A percentile compares a stretch with the other conserved stretches of the same genome.
Conservation (phyloP, 768 basidiomycete species). For the Mycena vitilis region DNA sequence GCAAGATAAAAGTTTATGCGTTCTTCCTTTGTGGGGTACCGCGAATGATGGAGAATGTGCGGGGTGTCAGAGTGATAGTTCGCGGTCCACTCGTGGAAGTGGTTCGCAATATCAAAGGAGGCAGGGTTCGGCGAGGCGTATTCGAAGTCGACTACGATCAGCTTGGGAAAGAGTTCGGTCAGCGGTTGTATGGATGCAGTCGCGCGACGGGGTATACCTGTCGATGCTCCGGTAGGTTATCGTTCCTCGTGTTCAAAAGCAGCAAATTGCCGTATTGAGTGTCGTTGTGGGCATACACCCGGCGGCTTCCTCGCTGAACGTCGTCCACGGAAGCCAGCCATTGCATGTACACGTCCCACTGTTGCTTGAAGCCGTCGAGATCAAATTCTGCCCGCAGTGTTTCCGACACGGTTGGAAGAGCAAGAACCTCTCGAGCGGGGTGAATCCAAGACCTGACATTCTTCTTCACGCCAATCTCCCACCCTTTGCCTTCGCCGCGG, state of each 20-base stretch:
- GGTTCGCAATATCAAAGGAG: conserved; percentile 96
- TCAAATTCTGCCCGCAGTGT: conserved; percentile 66
- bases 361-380: conserved; percentile 68
- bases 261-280: conserved; percentile 96
- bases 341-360: conserved; percentile 75
- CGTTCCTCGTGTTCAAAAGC: conserved; percentile 67
- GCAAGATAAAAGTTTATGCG: conserved; percentile 87
- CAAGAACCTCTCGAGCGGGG: conserved; percentile 80
- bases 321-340: conserved; percentile 77
- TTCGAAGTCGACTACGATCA: conserved; percentile 98
- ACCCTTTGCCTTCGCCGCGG: conserved; percentile 57
- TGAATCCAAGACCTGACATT: conserved; percentile 80
- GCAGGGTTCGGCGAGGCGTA: conserved; percentile 94
- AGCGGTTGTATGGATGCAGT: conserved; percentile 7
- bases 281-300: conserved; percentile 94
- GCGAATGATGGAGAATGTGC: conserved; percentile 69
- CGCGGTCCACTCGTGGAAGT: conserved; percentile 97
- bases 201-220: conserved; percentile 59
- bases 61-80: conserved; percentile 83
- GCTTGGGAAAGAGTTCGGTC: conserved; percentile 54
- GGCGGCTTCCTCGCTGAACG: conserved; percentile 66
- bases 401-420: conserved; percentile 62
- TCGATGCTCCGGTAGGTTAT: conserved; percentile 77
- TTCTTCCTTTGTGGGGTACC: conserved; percentile 80
- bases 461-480: conserved; percentile 70